phyloP scores from a whole-genome alignment of 148 eudicot species.

The Fagopyrum esculentum region DNA sequence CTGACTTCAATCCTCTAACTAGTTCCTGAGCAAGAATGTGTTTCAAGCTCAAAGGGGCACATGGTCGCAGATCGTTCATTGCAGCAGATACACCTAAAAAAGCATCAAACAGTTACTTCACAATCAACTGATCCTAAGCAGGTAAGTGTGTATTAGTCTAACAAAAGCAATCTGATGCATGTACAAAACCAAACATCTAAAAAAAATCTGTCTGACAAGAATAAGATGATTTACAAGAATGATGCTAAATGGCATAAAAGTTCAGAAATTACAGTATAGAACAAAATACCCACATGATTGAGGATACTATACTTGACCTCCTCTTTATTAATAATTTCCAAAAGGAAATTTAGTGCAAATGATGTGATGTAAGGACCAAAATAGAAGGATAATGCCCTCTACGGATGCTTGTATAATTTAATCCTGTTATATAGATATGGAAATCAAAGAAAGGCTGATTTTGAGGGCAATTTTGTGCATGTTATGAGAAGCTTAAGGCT shows the following conservation, averaged over 20 bases:
- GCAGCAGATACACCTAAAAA: conserved; percentile 82
- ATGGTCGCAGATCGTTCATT: conserved; percentile 94
- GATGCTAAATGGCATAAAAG: neutral
- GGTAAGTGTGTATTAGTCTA: neutral
- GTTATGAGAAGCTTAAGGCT: too few relatives aligned
- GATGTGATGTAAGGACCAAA: too few relatives aligned
- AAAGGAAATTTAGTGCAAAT: too few relatives aligned
- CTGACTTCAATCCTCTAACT: conserved; percentile 72
- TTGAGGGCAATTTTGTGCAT: too few relatives aligned
- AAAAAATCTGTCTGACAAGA: neutral
- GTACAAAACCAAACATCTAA: neutral
- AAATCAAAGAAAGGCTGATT: too few relatives aligned
- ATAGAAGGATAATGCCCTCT: too few relatives aligned
- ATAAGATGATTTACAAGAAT: neutral
- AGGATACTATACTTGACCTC: too few relatives aligned
- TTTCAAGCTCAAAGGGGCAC: conserved; percentile 92
- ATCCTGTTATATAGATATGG: too few relatives aligned
- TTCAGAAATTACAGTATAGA: neutral
- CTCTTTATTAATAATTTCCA: too few relatives aligned
- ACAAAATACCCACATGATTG: too few relatives aligned
- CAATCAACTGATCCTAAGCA: neutral
- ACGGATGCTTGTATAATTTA: too few relatives aligned
- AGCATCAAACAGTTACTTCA: conserved; percentile 3
- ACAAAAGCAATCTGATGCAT: too few relatives aligned
- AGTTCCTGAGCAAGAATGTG: conserved; percentile 86